phyloP scores from a whole-genome alignment of 2,329 filamentous ascomycete species.

The Aquanectria penicillioides region DNA sequence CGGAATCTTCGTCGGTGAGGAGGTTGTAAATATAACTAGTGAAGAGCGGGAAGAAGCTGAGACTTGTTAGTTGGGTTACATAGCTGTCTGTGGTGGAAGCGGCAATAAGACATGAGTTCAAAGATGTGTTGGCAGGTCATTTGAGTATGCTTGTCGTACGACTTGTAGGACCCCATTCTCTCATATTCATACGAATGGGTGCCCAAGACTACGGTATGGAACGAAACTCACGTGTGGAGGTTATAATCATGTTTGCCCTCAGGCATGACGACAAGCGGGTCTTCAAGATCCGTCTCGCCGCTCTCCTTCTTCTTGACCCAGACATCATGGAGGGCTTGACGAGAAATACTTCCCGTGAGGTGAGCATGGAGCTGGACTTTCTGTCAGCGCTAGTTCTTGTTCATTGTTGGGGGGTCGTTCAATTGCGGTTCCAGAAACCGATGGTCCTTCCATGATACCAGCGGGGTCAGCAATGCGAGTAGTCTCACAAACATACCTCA shows the following conservation, averaged over 20 bases:
- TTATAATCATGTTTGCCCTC: constrained; percentile 77
- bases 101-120: neutral
- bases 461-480: neutral
- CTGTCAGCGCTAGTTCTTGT: no score
- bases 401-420: no score
- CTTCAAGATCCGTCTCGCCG: constrained; percentile 65
- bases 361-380: constrained; percentile 78
- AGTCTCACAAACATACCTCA: constrained; percentile 52
- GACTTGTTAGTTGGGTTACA: neutral
- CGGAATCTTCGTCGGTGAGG: constrained; percentile 68
- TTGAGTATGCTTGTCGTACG: no score
- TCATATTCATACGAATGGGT: no score
- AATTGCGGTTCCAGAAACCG: no score
- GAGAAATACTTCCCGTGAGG: constrained; percentile 80
- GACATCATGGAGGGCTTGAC: constrained; percentile 77
- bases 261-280: constrained; percentile 76
- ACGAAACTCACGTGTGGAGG: constrained; percentile 68
- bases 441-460: no score
- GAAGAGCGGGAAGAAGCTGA: constrained; percentile 81
- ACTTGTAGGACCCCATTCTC: no score
- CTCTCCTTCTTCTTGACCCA: constrained; percentile 70
- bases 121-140: no score
- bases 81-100: neutral
- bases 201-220: neutral
- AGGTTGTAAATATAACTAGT: constrained; percentile 83